These are phyloP conservation scores for Cymbidium sinense DNA, from an alignment of 106 monocot genomes.

Conservation along the genomic window DNA sequence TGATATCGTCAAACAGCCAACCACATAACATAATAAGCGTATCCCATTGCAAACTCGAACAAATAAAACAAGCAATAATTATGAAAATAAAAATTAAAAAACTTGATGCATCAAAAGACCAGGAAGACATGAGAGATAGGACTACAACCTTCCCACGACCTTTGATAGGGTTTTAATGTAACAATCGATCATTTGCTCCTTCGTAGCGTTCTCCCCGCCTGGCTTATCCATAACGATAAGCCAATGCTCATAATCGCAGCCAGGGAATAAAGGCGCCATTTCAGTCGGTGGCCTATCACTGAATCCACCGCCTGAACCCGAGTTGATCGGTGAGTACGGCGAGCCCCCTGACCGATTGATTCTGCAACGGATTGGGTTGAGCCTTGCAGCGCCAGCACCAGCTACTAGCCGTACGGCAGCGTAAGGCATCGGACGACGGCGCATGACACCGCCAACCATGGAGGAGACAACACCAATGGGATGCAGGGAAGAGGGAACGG, in stretches of 20 bases:
- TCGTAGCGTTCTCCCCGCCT: slow-evolving; percentile 49
- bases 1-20: neutral
- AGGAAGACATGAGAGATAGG: too few relatives aligned
- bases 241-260: slow-evolving; percentile 86
- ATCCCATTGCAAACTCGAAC: neutral
- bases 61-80: neutral
- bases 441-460: neutral
- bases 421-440: neutral
- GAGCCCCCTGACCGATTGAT: slow-evolving; percentile 26
- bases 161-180: slow-evolving; percentile 75
- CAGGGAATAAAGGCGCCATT: slow-evolving; percentile 74
- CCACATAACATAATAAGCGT: neutral
- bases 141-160: slow-evolving; percentile 57
- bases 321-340: slow-evolving; percentile 45
- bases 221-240: slow-evolving; percentile 76
- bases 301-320: slow-evolving; percentile 26
- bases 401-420: neutral
- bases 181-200: slow-evolving; percentile 80
- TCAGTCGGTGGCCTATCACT: slow-evolving; percentile 68
- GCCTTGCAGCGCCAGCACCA: neutral
- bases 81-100: neutral
- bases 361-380: slow-evolving; percentile 26
- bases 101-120: neutral
- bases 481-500: neutral
- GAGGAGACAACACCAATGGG: neutral